Evolutionary conservation across 2,329 filamentous ascomycete species (phyloP).

Genomic region (Sclerotinia sclerotiorum): DNA sequence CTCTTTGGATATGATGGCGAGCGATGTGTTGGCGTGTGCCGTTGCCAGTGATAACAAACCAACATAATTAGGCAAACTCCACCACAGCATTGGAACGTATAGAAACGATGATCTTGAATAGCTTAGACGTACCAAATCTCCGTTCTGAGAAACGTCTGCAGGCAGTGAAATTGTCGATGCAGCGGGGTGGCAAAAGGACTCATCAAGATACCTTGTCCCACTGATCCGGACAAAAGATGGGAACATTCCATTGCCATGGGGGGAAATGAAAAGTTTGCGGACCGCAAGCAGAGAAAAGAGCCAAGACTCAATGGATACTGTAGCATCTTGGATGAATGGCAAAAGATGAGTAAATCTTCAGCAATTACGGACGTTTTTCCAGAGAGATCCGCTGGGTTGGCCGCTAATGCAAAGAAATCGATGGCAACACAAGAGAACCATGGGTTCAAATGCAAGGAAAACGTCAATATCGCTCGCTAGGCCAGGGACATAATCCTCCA

Average conservation of each 20-base stretch:
- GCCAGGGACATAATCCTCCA: conserved; percentile 36
- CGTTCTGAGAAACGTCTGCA: conserved; percentile 39
- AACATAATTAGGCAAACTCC: conserved; percentile 61
- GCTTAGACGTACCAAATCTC: conserved; percentile 39
- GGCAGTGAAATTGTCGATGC: conserved; percentile 38
- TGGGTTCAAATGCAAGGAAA: conserved; percentile 32
- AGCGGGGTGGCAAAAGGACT: conserved; percentile 40
- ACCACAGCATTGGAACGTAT: conserved; percentile 50
- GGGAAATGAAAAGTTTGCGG: conserved; percentile 17
- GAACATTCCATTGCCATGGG: conserved; percentile 6
- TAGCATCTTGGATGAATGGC: conserved; percentile 11
- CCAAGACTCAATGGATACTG: conserved; percentile 18
- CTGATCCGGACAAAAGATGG: conserved; percentile 20
- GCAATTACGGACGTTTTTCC: conserved; percentile 20
- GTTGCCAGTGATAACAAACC: conserved; percentile 75
- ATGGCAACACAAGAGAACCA: conserved; percentile 20
- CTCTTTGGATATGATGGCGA: conserved; percentile 56
- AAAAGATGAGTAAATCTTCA: conserved; percentile 20
- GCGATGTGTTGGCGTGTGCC: conserved; percentile 89
- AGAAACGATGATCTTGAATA: conserved; percentile 40
- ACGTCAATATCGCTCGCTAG: conserved; percentile 33
- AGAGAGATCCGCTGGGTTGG: conserved; percentile 38
- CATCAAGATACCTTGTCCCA: conserved; percentile 27
- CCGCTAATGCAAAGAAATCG: conserved; percentile 39
- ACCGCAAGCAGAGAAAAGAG: conserved; percentile 17